Conservation (phyloP, 352 stramenopile genomes). For the Phytophthora tubulina region DNA sequence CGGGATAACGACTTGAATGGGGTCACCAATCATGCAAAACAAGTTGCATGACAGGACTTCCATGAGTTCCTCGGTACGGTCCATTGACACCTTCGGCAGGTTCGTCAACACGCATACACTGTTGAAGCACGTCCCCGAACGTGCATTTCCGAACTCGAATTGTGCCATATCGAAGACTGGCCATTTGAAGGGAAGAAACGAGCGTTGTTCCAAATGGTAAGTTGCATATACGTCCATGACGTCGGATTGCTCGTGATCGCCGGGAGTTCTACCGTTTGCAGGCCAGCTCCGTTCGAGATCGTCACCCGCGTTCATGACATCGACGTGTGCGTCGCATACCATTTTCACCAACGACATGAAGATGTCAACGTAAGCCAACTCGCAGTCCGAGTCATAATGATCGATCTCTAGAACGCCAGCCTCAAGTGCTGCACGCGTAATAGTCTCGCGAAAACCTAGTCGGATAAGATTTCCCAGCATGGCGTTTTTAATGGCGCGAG, state of each 20-base stretch:
- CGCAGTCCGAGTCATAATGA: conserved; percentile 75
- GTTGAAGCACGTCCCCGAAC: conserved; percentile 80
- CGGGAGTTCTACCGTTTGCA: background rate
- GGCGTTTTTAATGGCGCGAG: conserved; percentile 61
- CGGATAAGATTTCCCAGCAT: conserved; percentile 60
- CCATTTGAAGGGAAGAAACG: conserved; percentile 79
- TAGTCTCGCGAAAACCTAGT: conserved; percentile 58
- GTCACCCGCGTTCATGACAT: conserved; percentile 39
- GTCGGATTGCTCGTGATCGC: background rate
- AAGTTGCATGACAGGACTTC: conserved; percentile 78
- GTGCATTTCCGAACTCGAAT: conserved; percentile 88
- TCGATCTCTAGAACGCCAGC: conserved; percentile 70
- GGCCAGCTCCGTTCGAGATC: conserved; percentile 16
- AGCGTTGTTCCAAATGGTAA: conserved; percentile 28
- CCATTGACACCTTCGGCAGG: conserved; percentile 77
- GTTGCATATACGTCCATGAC: background rate
- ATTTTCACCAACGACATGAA: conserved; percentile 83
- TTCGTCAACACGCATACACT: conserved; percentile 89
- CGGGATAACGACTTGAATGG: conserved; percentile 86
- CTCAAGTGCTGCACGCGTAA: conserved; percentile 61
- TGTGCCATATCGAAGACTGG: conserved; percentile 91
- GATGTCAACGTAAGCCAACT: conserved; percentile 85
- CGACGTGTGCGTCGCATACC: conserved; percentile 76
- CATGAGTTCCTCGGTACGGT: conserved; percentile 80
- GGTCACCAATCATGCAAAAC: conserved; percentile 83